Base-by-base conservation (phyloP, 164 flowering plant genomes). In the Chimonanthus salicifolius region DNA sequence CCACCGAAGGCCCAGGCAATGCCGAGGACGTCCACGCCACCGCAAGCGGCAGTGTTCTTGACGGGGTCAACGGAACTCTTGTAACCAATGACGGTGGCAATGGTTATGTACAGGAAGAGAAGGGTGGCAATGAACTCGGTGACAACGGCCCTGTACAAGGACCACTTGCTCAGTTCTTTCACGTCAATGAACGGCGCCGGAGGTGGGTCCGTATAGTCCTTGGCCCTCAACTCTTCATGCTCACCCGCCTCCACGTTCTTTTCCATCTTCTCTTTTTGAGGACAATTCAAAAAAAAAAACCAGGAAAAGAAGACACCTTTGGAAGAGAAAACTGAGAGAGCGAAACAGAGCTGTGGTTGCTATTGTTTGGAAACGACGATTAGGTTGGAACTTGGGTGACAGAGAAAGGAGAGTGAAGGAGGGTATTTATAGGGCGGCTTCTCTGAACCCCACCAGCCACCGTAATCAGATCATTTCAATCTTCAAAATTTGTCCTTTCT, bases 121-220 rank as follows among this genome's bases (percentile, higher is more conserved):
- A 88, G 2, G 33, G 33, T 33, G 33, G 33, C 33, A 33, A 33
- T 33, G 33, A 33, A 33, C 33, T 33, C 33, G 33, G 91, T 89
- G 9, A 87, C 86, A 45, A 83, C 33, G 62, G 91, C 91, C 69
- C 91, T 79, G 77, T 86, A 86, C 60, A 88, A 86, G 6, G 91
- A 88, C 92, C 92, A 77, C 18, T 47, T 43, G 47, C 74, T 70
- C 5, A 89, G 67, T 77, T 89, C 92, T 43, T 75, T 82, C 2
- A 77, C 67, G 62, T 83, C 90, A 7, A 89, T 21, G 50, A 89
- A 66, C 0, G 88, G 81, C 21, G 86, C 84, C n/a, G 92, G 92
- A 4, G 92, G 90, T 2, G 92, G 92, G 75, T 88, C 90, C 0
- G 77, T 82, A 82, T 87, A 87, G 82, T 88, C 92, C 82, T 81